phyloP scores from a whole-genome alignment of 371 early-diverging fungal genomes.

The Saksenaea vasiformis region DNA sequence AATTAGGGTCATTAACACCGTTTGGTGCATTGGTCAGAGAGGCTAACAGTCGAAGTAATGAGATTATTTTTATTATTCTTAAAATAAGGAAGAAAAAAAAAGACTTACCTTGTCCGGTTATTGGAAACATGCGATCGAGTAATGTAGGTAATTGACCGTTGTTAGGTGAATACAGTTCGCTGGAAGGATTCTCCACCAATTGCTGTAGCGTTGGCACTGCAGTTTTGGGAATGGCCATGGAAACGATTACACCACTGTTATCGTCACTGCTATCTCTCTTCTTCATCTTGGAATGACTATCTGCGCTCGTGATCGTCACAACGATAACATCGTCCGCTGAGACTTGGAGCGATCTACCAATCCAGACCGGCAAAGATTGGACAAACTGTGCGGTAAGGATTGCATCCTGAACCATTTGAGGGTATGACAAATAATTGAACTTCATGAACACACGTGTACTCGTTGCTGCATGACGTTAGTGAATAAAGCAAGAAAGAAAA shows the following conservation, averaged over 20 bases:
- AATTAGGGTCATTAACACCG: not conserved
- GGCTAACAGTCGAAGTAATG: not conserved
- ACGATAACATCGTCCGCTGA: constrained; percentile 48
- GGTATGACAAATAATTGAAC: constrained; percentile 43
- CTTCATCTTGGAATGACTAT: not conserved
- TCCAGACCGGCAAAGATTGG: constrained; percentile 34
- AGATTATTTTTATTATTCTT: not conserved
- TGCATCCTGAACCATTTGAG: constrained; percentile 47
- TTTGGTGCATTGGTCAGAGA: not conserved
- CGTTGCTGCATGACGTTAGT: constrained; percentile 15
- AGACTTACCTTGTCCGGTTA: constrained; percentile 8
- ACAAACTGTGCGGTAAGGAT: constrained; percentile 51
- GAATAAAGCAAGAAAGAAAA: not conserved
- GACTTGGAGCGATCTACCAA: constrained; percentile 28
- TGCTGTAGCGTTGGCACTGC: constrained; percentile 21
- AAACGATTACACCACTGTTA: constrained; percentile 39
- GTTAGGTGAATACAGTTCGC: constrained; percentile 30
- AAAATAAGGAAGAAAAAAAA: not conserved
- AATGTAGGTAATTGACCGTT: constrained; percentile 45
- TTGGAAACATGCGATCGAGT: constrained; percentile 36
- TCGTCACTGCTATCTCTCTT: constrained; percentile 17
- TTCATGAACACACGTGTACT: constrained; percentile 41
- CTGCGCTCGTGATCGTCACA: constrained; percentile 42
- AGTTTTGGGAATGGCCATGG: constrained; percentile 37
- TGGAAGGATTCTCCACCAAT: constrained; percentile 23